Percentiles rank a stretch among this genome's conserved stretches.
phyloP scores from a whole-genome alignment of 1,284 basidiomycete species.

The Afroboletus lepidellus region DNA sequence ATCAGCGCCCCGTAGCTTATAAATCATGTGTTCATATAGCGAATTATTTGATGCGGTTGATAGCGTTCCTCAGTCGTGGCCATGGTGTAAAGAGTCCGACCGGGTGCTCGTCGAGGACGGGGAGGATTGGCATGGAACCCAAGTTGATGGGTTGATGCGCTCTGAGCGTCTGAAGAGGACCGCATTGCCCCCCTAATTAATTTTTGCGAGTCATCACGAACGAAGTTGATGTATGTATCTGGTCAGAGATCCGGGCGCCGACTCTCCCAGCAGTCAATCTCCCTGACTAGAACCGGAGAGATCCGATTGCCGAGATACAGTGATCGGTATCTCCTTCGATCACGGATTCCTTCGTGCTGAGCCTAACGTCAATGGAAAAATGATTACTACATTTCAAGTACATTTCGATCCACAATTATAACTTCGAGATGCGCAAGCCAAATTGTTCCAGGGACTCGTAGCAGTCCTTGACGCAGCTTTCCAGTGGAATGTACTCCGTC shows the following conservation, averaged over 20 bases:
- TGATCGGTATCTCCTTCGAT: not conserved
- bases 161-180: too few species aligned
- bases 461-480: constrained; percentile 1
- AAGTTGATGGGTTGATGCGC: too few species aligned
- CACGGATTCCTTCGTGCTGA: not conserved
- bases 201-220: not conserved
- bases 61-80: not conserved
- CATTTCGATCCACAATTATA: not conserved
- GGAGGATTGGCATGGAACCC: too few species aligned
- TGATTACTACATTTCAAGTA: not conserved
- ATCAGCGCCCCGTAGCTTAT: not conserved
- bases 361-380: not conserved
- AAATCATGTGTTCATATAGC: not conserved
- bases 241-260: not conserved
- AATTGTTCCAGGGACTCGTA: not conserved
- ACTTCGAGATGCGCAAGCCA: not conserved
- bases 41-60: not conserved
- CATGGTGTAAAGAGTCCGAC: too few species aligned
- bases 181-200: too few species aligned
- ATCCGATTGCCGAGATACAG: not conserved
- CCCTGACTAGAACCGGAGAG: too few species aligned
- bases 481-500: constrained; percentile 1
- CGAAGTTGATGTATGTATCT: not conserved
- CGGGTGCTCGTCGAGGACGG: too few species aligned
- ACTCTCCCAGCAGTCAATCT: not conserved